Evolutionary conservation across 768 basidiomycete genomes (phyloP), one percentile per base, ranked within the genome.

Genomic region (Mycena haematopus): DNA sequence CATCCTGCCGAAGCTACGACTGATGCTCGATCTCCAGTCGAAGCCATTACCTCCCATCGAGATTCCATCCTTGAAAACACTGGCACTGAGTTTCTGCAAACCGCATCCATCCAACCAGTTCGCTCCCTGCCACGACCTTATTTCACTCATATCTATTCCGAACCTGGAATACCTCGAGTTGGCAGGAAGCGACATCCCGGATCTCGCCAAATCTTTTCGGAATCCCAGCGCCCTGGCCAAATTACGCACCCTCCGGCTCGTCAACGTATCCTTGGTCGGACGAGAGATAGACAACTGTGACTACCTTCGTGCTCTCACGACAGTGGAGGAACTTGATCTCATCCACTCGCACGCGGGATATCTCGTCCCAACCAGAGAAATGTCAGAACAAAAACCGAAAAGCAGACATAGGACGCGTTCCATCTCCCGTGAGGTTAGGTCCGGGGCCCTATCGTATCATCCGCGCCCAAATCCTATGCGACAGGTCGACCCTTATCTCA

Each of bases 151-250:
- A 13, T 46, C 19, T 19, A 14, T 58, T 22, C 66, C 66, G 4
- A 67, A 67, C 46, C n/a, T 67, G 44, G 66, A 67, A 60, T 67
- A 63, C 25, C 56, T 67, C 9, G 66, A 67, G 58, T 46, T 67
- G 1, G 62, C 47, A 8, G 66, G 66, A 7, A 38, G 36, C 13
- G 40, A 35, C 10, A 49, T 61, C n/a, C 66, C 66, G 21, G 62
- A 67, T 31, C 55, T 67, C 10, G 47, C 58, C 15, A 50, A 36
- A 44, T 59, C 19, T 27, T 61, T 63, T n/a, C 62, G 50, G 24
- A 14, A 49, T 9, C 63, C 65, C 19, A 38, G 51, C 29, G 38
- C 35, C n/a, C 63, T 67, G 42, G 45, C 49, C 7, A 63, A 53
- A 31, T 35, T 67, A 45, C 62, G 62, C 22, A 67, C 66, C 2